Percentiles rank a stretch among this genome's conserved stretches.
Conservation (phyloP, 163 green algal species). For the Scenedesmus sp. region DNA sequence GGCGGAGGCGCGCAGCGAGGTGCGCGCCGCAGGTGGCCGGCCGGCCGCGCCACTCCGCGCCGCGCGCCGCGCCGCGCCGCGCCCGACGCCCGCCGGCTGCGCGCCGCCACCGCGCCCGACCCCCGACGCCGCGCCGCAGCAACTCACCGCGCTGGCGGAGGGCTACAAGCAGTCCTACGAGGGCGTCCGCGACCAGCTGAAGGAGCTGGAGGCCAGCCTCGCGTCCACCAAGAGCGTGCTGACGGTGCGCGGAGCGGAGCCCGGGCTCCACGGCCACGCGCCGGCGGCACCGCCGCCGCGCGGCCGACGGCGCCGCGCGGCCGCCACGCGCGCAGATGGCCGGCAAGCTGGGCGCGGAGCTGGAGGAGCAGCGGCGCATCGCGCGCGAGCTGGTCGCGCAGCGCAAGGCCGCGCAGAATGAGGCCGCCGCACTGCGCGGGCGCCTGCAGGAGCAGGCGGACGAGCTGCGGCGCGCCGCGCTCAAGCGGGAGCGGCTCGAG, state of each 20-base stretch:
- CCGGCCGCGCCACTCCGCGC: too few species aligned
- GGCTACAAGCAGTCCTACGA: background rate
- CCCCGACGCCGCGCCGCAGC: too few species aligned
- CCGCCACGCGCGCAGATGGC: background rate
- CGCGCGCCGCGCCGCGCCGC: too few species aligned
- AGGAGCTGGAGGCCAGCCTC: background rate
- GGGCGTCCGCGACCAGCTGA: background rate
- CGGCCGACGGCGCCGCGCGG: too few species aligned
- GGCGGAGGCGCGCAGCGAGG: too few species aligned
- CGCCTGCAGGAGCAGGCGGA: conserved; percentile 17
- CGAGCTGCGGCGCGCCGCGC: conserved; percentile 21
- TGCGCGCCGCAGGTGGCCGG: too few species aligned
- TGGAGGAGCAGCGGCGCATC: background rate
- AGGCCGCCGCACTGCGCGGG: background rate
- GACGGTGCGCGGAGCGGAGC: too few species aligned
- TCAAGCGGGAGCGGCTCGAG: conserved; percentile 32
- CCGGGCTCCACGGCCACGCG: too few species aligned
- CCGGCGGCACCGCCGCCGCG: too few species aligned
- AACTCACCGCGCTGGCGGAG: too few species aligned
- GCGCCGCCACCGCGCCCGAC: too few species aligned
- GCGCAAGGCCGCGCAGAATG: background rate
- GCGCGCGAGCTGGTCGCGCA: background rate
- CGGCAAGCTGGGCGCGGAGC: conserved; percentile 10
- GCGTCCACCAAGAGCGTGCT: background rate
- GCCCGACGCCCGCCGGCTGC: too few species aligned